phyloP scores from a whole-genome alignment of 495 filamentous ascomycete species.

The Hypomontagnella monticulosa region DNA sequence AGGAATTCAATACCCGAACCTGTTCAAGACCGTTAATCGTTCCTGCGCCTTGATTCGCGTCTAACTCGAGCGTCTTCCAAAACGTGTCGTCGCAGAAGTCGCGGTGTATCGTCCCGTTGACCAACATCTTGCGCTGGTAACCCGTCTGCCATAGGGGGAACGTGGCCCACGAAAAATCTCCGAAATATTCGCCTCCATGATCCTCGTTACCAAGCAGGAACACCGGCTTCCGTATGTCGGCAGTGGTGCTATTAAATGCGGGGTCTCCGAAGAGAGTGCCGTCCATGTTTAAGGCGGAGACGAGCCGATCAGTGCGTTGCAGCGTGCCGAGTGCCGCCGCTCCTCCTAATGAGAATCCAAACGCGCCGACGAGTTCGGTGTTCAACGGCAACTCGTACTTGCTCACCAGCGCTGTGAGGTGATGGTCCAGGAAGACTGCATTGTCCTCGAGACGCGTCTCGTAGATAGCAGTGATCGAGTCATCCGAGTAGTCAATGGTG shows the following conservation, averaged over 20 bases:
- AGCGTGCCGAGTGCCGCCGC: slow-evolving; percentile 53
- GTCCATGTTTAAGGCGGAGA: slow-evolving; percentile 60
- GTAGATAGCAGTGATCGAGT: slow-evolving; percentile 23
- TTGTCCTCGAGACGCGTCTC: slow-evolving; percentile 36
- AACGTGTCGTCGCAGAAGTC: slow-evolving; percentile 52
- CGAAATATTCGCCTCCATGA: slow-evolving; percentile 4
- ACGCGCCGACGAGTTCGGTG: slow-evolving; percentile 47
- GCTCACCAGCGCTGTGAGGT: slow-evolving; percentile 14
- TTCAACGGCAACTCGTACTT: slow-evolving; percentile 34
- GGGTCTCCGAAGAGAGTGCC: slow-evolving; percentile 46
- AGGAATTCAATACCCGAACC: slow-evolving; percentile 33
- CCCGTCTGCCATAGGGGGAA: slow-evolving; percentile 34
- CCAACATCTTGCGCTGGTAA: slow-evolving; percentile 30
- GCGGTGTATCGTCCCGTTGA: slow-evolving; percentile 36
- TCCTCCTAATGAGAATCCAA: slow-evolving; percentile 64
- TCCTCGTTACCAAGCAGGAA: slow-evolving; percentile 20
- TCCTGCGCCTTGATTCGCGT: slow-evolving; percentile 29
- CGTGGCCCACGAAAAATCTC: slow-evolving; percentile 27
- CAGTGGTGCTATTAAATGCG: slow-evolving; percentile 16
- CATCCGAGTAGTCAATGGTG: slow-evolving; percentile 14
- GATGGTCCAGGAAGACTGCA: slow-evolving; percentile 24
- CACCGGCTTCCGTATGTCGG: slow-evolving; percentile 27
- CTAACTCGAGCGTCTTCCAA: slow-evolving; percentile 34
- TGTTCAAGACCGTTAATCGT: slow-evolving; percentile 37
- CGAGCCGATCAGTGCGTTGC: slow-evolving; percentile 47